Base-by-base conservation (phyloP, 352 stramenopile species). In the Phytophthora constricta region DNA sequence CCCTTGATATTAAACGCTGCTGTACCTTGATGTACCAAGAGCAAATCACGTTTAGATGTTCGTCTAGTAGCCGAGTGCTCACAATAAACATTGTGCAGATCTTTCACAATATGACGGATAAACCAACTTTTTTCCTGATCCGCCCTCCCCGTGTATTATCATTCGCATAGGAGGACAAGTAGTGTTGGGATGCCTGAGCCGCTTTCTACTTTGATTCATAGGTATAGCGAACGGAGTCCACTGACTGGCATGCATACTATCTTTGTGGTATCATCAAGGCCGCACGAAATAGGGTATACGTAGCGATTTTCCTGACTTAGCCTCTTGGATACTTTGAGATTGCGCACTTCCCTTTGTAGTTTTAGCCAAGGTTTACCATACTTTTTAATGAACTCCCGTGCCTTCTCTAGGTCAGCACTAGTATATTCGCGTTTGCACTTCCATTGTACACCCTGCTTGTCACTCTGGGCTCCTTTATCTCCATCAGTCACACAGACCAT, bases 1-100 rank as follows among this genome's bases (percentile, higher is more conserved):
- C 41, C 41, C 20, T 26, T 47, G 41, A 47, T 47, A 47, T 47
- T 47, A 22, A 47, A 47, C 14, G 41, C 41, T 23, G 41, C 41
- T 22, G 41, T 47, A 10, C 41, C 41, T 47, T 47, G 41, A 22
- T 47, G 41, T 13, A 17, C 41, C 1, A 47, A 17, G 13, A 47
- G 41, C 41, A 47, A 23, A n/a, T 22, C n/a, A 22, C 41, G 41
- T 8, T n/a, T 23, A 23, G 41, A 47, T n/a, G 19, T n/a, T 47
- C 19, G n/a, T n/a, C 41, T 2, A 11, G 41, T 47, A 8, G 5
- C 41, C 41, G 14, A 23, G 19, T 47, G 41, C 41, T 47, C 41
- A 22, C 41, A 2, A 20, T 22, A 47, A 2, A 47, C 41, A 47
- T n/a, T 22, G n/a, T 22, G n/a, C 41, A 47, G 10, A 22, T 47